phyloP scores from a whole-genome alignment of 2,329 filamentous ascomycete genomes.

The Seiridium unicorne region DNA sequence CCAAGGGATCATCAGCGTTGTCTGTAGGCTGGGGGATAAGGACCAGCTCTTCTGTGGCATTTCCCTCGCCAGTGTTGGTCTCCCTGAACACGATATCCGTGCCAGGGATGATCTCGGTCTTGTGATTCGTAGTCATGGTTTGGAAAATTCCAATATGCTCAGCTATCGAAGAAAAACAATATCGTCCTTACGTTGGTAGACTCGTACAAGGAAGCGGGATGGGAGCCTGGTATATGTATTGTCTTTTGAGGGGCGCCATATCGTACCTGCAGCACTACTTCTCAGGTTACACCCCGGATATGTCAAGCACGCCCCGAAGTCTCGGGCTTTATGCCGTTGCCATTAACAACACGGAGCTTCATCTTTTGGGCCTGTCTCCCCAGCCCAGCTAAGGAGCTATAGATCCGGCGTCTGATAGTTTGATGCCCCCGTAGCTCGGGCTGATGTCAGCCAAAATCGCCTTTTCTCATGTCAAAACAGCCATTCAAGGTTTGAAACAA shows the following conservation, averaged over 20 bases:
- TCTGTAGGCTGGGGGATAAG: conserved; percentile 22
- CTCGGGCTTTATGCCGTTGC: too few relatives aligned
- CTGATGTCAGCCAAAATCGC: background rate
- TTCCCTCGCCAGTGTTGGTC: background rate
- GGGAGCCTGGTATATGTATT: too few relatives aligned
- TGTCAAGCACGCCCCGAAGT: too few relatives aligned
- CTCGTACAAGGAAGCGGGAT: too few relatives aligned
- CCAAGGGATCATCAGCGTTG: conserved; percentile 22
- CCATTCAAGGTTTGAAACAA: background rate
- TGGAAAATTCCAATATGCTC: background rate
- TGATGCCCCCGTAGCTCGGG: background rate
- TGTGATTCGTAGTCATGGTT: conserved; percentile 3
- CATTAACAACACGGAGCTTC: too few relatives aligned
- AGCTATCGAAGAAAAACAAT: background rate
- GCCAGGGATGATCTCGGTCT: conserved; percentile 11
- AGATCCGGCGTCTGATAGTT: too few relatives aligned
- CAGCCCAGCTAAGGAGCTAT: too few relatives aligned
- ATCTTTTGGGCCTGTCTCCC: too few relatives aligned
- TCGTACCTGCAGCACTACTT: too few relatives aligned
- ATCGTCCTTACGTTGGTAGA: too few relatives aligned
- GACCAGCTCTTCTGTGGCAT: conserved; percentile 12
- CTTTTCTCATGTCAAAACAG: background rate
- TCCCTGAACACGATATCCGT: conserved; percentile 10
- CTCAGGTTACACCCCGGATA: too few relatives aligned
- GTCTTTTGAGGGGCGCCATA: too few relatives aligned